Evolutionary conservation across 1,284 basidiomycete genomes (phyloP).

Genomic region (Anthracocystis panici-leucophaei): DNA sequence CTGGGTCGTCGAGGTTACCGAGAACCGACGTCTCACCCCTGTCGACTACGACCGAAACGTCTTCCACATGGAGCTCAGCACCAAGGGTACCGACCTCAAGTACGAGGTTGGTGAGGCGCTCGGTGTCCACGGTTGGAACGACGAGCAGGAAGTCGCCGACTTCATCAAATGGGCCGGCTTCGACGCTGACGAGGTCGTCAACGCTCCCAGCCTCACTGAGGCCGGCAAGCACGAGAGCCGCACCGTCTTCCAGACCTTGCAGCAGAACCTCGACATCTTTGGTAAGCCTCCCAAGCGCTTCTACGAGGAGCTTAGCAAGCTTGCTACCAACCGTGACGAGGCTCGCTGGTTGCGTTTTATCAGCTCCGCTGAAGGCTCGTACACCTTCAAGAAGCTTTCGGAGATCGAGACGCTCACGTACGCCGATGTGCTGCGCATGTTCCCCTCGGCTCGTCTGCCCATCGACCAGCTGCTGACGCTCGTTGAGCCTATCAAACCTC

Average conservation of each 20-base stretch:
- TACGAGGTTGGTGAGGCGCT: constrained; percentile 97
- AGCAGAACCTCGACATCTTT: constrained; percentile 96
- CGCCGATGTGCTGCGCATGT: constrained; percentile 85
- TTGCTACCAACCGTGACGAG: constrained; percentile 81
- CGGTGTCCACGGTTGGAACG: constrained; percentile 98
- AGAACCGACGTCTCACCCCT: constrained; percentile 94
- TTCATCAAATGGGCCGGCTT: constrained; percentile 94
- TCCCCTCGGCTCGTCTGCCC: constrained; percentile 81
- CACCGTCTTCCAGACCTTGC: constrained; percentile 93
- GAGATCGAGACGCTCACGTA: constrained; percentile 97
- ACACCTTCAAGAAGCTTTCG: constrained; percentile 93
- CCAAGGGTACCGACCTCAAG: constrained; percentile 88
- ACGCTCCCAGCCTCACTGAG: constrained; percentile 76
- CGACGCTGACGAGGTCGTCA: constrained; percentile 83
- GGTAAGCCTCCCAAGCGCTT: constrained; percentile 96
- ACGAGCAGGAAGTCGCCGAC: constrained; percentile 84
- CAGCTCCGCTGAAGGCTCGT: constrained; percentile 87
- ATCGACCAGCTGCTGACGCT: constrained; percentile 87
- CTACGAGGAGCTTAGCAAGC: constrained; percentile 85
- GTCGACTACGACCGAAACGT: constrained; percentile 96
- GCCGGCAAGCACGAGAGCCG: constrained; percentile 75
- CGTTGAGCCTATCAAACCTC: constrained; percentile 81
- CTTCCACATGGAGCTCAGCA: constrained; percentile 97
- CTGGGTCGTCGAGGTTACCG: constrained; percentile 90
- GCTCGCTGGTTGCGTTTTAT: constrained; percentile 89